A percentile compares a stretch with the other conserved stretches of the same genome.
Conservation (phyloP, 164 flowering plant species). For the Stephania yunnanensis region DNA sequence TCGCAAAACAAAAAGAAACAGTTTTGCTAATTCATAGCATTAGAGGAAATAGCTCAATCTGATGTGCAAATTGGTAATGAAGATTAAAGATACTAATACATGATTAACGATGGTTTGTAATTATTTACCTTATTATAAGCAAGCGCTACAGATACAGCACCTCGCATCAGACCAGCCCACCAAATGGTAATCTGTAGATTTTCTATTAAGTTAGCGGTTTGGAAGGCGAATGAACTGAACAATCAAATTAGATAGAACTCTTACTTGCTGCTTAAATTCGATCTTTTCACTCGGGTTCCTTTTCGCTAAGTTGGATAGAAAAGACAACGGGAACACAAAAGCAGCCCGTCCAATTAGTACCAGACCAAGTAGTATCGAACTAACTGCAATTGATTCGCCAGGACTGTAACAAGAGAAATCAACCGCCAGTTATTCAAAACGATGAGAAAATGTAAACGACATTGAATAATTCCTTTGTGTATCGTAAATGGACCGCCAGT, state of each 20-base stretch:
- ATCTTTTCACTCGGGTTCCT: slow-evolving; percentile 29
- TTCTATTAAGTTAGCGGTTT: background rate
- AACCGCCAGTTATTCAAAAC: background rate
- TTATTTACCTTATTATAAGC: slow-evolving; percentile 47
- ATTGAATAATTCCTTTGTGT: background rate
- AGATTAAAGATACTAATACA: background rate
- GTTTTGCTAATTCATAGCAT: too few relatives aligned
- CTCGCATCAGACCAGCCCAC: slow-evolving; percentile 67
- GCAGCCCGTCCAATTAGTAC: slow-evolving; percentile 47
- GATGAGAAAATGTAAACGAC: background rate
- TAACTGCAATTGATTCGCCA: slow-evolving; percentile 36
- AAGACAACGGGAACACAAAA: slow-evolving; percentile 44
- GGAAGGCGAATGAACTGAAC: background rate
- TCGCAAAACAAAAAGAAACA: too few relatives aligned
- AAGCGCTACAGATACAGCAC: slow-evolving; percentile 56
- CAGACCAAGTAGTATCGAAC: slow-evolving; percentile 36
- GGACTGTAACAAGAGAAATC: slow-evolving; percentile 26
- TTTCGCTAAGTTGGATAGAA: slow-evolving; percentile 32
- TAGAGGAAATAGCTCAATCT: too few relatives aligned
- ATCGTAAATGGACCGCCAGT: too few relatives aligned
- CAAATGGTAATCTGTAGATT: slow-evolving; percentile 39
- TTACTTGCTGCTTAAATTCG: slow-evolving; percentile 35
- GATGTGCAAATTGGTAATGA: background rate
- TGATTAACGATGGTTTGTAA: background rate
- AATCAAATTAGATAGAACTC: background rate